These are phyloP conservation scores for Tricholoma furcatifolium DNA, from an alignment of 768 basidiomycete species.

Conservation along the genomic window DNA sequence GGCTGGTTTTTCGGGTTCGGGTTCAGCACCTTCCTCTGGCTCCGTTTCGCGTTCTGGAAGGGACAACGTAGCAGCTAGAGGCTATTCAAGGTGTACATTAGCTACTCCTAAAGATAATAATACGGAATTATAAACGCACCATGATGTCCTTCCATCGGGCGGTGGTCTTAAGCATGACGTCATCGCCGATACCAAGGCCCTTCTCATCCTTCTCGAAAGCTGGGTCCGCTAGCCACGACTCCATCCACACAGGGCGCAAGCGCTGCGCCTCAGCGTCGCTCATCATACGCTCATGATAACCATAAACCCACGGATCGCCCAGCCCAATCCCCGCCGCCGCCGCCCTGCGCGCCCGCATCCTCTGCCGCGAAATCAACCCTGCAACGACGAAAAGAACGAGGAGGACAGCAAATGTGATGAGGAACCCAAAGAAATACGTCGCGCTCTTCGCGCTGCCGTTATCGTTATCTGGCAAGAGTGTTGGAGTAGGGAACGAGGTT, in stretches of 20 bases:
- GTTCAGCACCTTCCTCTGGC: neutral
- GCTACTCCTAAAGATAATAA: neutral
- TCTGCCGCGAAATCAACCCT: slow-evolving; percentile 45
- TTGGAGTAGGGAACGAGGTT: neutral
- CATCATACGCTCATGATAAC: slow-evolving; percentile 3
- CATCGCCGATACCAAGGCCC: neutral
- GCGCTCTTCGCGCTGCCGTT: slow-evolving; percentile 27
- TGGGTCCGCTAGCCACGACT: slow-evolving; percentile 12
- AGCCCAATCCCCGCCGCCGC: slow-evolving; percentile 7
- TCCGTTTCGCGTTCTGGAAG: neutral
- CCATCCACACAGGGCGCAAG: slow-evolving; percentile 15
- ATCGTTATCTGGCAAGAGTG: slow-evolving; percentile 5
- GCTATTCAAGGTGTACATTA: slow-evolving; percentile 6
- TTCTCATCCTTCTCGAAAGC: slow-evolving; percentile 4
- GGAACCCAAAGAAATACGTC: slow-evolving; percentile 52
- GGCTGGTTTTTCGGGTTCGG: neutral
- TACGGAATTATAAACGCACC: slow-evolving; percentile 7
- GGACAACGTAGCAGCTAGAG: slow-evolving; percentile 8
- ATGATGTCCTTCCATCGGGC: slow-evolving; percentile 8
- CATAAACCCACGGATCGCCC: slow-evolving; percentile 20
- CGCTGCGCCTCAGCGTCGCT: neutral
- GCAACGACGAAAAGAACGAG: slow-evolving; percentile 52
- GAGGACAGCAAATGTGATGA: slow-evolving; percentile 47
- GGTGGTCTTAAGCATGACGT: neutral
- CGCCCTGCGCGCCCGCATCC: slow-evolving; percentile 28